Evolutionary conservation across 2,329 filamentous ascomycete species (phyloP).

Genomic region (Fusarium xyrophilum): DNA sequence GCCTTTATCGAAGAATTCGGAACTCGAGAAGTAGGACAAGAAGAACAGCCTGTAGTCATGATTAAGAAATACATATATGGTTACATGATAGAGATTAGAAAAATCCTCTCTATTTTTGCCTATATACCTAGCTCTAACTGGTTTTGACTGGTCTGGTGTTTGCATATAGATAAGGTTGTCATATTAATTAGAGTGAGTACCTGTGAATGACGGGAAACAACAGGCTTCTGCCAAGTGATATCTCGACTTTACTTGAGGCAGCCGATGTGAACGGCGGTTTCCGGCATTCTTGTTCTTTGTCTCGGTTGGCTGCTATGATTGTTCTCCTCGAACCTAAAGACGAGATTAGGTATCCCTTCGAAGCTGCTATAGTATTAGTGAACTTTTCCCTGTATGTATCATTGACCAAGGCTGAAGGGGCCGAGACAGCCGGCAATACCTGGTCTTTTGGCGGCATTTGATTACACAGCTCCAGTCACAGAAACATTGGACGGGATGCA

Average conservation of each 20-base stretch:
- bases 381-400: constrained; percentile 5
- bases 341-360: background rate
- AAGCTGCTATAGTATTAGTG: background rate
- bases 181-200: background rate
- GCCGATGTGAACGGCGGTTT: background rate
- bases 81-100: background rate
- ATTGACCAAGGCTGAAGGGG: constrained; percentile 2
- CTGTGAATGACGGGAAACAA: background rate
- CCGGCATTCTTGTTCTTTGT: background rate
- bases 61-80: background rate
- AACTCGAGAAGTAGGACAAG: background rate
- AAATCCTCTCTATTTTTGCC: background rate
- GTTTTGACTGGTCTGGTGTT: background rate
- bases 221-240: background rate
- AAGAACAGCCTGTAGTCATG: background rate
- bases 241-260: background rate
- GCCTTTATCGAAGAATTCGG: background rate
- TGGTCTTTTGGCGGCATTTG: constrained; percentile 10
- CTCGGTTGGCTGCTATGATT: background rate
- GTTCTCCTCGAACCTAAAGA: background rate
- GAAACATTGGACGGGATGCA: background rate
- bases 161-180: background rate
- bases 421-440: constrained; percentile 24
- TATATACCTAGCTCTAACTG: background rate
- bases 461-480: background rate